A percentile compares a stretch with the other conserved stretches of the same genome.
Evolutionary conservation across 805 yeast species (phyloP).

Genomic region (Monosporozyma aerobia): DNA sequence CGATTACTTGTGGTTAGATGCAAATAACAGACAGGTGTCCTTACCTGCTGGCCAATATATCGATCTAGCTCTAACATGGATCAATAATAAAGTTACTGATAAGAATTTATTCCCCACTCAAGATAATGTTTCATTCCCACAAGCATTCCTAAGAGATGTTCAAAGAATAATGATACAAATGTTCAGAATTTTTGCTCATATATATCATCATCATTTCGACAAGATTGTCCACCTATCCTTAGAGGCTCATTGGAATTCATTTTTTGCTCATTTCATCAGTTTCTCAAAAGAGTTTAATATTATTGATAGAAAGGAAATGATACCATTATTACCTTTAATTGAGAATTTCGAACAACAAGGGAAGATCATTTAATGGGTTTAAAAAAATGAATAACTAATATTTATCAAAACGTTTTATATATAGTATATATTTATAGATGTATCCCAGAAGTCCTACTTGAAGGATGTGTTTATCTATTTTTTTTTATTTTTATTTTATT

Average conservation of each 20-base stretch:
- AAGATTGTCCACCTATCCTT: conserved; percentile 81
- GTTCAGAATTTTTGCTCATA: conserved; percentile 92
- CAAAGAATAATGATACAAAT: conserved; percentile 84
- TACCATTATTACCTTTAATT: conserved; percentile 68
- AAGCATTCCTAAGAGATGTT: conserved; percentile 69
- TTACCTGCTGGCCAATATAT: conserved; percentile 91
- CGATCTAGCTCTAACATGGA: conserved; percentile 87
- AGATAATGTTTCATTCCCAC: conserved; percentile 81
- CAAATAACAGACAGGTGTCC: conserved; percentile 68
- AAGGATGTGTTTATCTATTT: not conserved
- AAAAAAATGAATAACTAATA: not conserved
- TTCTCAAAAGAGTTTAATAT: conserved; percentile 77
- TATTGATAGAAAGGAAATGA: conserved; percentile 69
- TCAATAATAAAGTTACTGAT: conserved; percentile 77
- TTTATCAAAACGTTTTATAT: not conserved
- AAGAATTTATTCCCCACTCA: conserved; percentile 87
- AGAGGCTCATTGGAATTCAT: conserved; percentile 97
- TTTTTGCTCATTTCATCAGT: conserved; percentile 88
- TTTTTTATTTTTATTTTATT: not conserved
- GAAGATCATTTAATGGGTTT: conserved; percentile 40
- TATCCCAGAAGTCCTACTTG: not conserved
- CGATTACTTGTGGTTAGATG: conserved; percentile 85
- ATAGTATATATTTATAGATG: not conserved
- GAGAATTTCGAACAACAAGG: conserved; percentile 80
- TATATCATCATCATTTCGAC: conserved; percentile 91